These are phyloP conservation scores for Cystobasidium tubakii DNA, from an alignment of 768 basidiomycete genomes.

Conservation along the genomic window DNA sequence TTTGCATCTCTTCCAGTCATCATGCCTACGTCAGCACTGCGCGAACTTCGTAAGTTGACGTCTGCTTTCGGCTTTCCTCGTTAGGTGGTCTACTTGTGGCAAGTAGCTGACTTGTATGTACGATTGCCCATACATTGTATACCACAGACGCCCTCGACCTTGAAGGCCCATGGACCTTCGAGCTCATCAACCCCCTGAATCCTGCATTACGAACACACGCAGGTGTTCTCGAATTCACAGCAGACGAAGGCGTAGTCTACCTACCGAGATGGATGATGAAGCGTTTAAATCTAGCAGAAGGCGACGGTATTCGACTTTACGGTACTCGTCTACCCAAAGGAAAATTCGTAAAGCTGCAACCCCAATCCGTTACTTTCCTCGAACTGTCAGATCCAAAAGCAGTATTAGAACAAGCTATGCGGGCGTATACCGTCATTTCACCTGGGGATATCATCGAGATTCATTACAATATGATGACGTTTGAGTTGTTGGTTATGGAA, in stretches of 20 bases:
- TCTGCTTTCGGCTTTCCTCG: too few species aligned
- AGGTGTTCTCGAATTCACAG: constrained; percentile 97
- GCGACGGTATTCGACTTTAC: constrained; percentile 87
- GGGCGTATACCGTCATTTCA: constrained; percentile 84
- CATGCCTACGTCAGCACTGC: constrained; percentile 92
- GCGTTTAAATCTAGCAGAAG: constrained; percentile 83
- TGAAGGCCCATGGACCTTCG: constrained; percentile 90
- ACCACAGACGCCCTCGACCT: constrained; percentile 69
- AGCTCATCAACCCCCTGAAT: constrained; percentile 82
- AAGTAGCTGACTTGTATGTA: neutral
- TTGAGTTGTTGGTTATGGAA: constrained; percentile 94
- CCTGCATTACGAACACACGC: constrained; percentile 76
- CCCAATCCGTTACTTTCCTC: constrained; percentile 87
- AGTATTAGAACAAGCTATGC: constrained; percentile 92
- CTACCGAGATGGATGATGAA: constrained; percentile 99
- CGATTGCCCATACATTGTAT: neutral
- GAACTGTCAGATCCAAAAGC: constrained; percentile 97
- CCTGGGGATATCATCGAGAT: constrained; percentile 98
- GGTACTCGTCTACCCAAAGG: constrained; percentile 84
- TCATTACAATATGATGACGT: constrained; percentile 89
- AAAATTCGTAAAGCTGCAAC: constrained; percentile 92
- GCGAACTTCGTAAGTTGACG: constrained; percentile 62
- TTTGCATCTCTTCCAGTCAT: constrained; percentile 60
- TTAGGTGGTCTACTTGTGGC: neutral
- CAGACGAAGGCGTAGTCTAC: constrained; percentile 89